Conservation (phyloP, 441 rosid species). For the Bruguiera hainesii region DNA sequence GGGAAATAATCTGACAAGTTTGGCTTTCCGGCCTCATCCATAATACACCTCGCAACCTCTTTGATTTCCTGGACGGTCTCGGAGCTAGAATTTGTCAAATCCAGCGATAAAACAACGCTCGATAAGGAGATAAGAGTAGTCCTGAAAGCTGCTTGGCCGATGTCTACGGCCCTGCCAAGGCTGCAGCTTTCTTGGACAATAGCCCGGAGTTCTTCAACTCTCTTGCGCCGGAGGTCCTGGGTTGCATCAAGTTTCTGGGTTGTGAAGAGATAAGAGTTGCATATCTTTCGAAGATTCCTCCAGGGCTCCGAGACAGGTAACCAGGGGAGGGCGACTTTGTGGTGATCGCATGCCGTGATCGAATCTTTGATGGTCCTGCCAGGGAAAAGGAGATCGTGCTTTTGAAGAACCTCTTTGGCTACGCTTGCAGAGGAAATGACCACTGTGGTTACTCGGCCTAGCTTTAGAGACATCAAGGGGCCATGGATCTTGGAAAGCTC, state of each 20-base stretch:
- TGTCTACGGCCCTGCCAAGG: slow-evolving; percentile 1
- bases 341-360: slow-evolving; percentile 5
- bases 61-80: slow-evolving; percentile 8
- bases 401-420: slow-evolving; percentile 24
- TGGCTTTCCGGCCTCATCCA: slow-evolving; percentile 18
- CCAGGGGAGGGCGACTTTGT: slow-evolving; percentile 7
- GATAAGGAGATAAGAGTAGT: slow-evolving; percentile 6
- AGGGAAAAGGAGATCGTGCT: slow-evolving; percentile 14
- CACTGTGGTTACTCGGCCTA: slow-evolving; percentile 19
- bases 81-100: slow-evolving; percentile 4
- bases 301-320: slow-evolving; percentile 4
- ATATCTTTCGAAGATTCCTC: slow-evolving; percentile 12
- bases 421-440: slow-evolving; percentile 19
- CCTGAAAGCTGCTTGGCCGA: slow-evolving; percentile 17
- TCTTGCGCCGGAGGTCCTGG: slow-evolving; percentile 6
- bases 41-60: slow-evolving; percentile 1
- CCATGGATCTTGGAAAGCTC: slow-evolving; percentile 24
- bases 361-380: slow-evolving; percentile 14
- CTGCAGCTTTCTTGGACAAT: slow-evolving; percentile 8
- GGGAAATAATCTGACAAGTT: slow-evolving; percentile 27
- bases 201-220: slow-evolving; percentile 6
- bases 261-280: slow-evolving; percentile 14
- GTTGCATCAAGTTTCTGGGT: slow-evolving; percentile 17
- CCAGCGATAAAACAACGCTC: slow-evolving; percentile 12
- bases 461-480: slow-evolving; percentile 20